Evolutionary conservation across 169 alveolate species (phyloP), one percentile per base, ranked within the genome.

Genomic region (Plasmodium billcollinsi): DNA sequence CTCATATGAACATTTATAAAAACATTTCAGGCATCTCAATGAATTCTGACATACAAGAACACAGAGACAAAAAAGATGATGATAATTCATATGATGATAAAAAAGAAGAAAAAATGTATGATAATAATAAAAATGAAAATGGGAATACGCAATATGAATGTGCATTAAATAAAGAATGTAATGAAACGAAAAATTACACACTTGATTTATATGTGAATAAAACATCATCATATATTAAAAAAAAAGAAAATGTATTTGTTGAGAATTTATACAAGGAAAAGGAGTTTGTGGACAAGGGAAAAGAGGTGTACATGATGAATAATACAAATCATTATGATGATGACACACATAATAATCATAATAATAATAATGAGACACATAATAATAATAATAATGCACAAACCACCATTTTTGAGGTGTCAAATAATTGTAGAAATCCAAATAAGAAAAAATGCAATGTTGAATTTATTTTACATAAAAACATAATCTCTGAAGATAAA

Each of bases 1-100:
- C 78, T 21, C n/a, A 18, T 20, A 24, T 65, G 26, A 78, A 66
- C 49, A 56, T 71, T 50, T 54, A n/a, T 33, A 66, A 61, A 24
- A 65, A 78, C 15, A 14, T 43, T 6, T 29, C 65, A 29, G n/a
- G 24, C 8, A 12, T 21, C 0, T 8, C 18, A 20, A 33, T 75
- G 43, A 49, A 33, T 0, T 2, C 2, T 11, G 72, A 29, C 0
- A 12, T 62, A 45, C 26, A 58, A 29, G 33, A 49, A 9, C 39
- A 45, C 49, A 6, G 9, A 9, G 29, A 26, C 15, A 50, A 58
- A 7, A 20, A 47, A 45, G 20, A 49, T 24, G 26, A n/a, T 26
- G 45, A 67, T 15, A 65, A 26, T 7, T 15, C 43, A 65, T 24
- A 29, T 21, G 50, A 65, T 65, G 33, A 24, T 21, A 65, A 65